Base-by-base conservation (phyloP, 1,139 yeast species). In the Nakaseomyces kungkrabaensis region DNA sequence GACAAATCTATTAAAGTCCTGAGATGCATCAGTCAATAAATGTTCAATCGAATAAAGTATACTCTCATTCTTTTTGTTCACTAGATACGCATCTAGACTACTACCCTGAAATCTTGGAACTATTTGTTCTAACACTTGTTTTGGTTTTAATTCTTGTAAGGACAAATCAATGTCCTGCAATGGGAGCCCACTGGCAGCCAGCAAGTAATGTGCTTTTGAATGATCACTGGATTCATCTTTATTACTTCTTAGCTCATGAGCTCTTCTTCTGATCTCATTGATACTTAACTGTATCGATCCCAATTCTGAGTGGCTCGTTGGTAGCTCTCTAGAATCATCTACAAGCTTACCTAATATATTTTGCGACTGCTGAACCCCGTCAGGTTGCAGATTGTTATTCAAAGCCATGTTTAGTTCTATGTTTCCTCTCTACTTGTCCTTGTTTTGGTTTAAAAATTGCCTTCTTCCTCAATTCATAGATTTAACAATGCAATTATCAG, bases 181-280 rank as follows among this genome's bases (percentile, higher is more conserved):
- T 51, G 88, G 83, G 50, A 90, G 76, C 0, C 96, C 97, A 62
- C 94, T 85, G 0, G 94, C 86, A 2, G 97, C 96, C 50, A 92
- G 73, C 45, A 90, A 71, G 64, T 90, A 90, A 61, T 89, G 97
- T 0, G 97, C 97, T 59, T 85, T 86, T 2, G 96, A 86, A 62
- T 78, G 85, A 54, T 80, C 78, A 29, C 41, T 43, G 22, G 70
- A 58, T 34, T 67, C 68, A 8, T 65, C 61, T 9, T 69, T 73
- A 40, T 73, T 69, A 34, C 66, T 68, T 52, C 90, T 75, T 58
- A 85, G 70, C 51, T 76, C 77, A 51, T 73, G 74, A 0, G 95
- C 83, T 54, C 85, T 79, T 57, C 82, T 77, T 58, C 82, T 82
- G 58, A 90, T 78, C 69, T 89, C 97, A 54, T 76, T 77, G 52